Base-by-base conservation (phyloP, 164 flowering plant genomes). In the Warburgia ugandensis region DNA sequence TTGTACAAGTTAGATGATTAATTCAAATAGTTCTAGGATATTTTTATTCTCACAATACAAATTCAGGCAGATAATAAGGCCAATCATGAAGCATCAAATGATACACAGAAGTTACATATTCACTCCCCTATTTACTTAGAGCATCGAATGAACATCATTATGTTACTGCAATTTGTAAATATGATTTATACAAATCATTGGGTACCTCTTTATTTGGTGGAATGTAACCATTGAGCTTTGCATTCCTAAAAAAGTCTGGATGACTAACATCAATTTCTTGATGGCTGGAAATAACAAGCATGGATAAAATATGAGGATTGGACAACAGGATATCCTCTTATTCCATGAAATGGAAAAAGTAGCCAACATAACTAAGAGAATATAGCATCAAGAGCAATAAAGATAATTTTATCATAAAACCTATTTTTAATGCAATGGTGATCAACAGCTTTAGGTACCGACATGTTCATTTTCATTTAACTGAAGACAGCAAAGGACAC, bases 131-230 rank as follows among this genome's bases (percentile, higher is more conserved):
- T 38, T 6, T 4, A 38, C 17, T 37, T 3, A 12, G 17, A 14
- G 1, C 41, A 1, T 37, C 2, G 5, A 37, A 14, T 37, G 41
- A 12, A 12, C 1, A 3, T 37, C 2, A 3, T 2, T 1, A 1
- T 3, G 17, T 3, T 8, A 37, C 17, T 37, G 5, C 41, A 37
- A 3, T 4, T 11, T 2, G 41, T 6, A 16, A 16, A 4, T 9
- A 45, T 23, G 30, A 11, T 29, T 45, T 14, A 45, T 9, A 45
- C 12, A 13, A 1, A 26, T 11, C 10, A 21, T 45, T 21, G 4
- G 29, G n/a, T 30, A 90, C 97, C 96, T 92, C 99, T 79, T 80
- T 73, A 67, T 88, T 92, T 50, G 96, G 95, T 61, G 99, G 99
- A 48, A 69, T 49, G 50, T 92, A 92, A 53, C 89, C 87, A 64